These are phyloP conservation scores for Boletellus ananas DNA, from an alignment of 768 basidiomycete genomes.

Conservation along the genomic window DNA sequence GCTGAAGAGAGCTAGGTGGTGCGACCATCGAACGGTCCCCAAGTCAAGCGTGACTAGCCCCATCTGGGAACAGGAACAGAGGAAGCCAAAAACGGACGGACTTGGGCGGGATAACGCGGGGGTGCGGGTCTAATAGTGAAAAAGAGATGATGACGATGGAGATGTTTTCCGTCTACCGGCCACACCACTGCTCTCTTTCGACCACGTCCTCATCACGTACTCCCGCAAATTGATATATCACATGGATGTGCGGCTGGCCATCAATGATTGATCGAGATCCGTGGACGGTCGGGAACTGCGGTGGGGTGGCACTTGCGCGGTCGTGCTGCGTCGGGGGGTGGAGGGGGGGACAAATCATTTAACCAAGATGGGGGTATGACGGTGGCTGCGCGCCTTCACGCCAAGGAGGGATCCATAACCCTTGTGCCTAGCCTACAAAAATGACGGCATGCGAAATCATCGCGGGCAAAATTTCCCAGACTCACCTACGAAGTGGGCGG, in stretches of 20 bases:
- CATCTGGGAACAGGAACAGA: slow-evolving; percentile 2
- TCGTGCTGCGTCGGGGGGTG: not conserved
- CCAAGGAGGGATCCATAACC: not conserved
- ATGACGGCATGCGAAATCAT: slow-evolving; percentile 13
- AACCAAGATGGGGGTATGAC: not conserved
- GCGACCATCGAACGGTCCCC: not conserved
- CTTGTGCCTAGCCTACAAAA: slow-evolving; percentile 15
- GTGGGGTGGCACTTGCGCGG: not conserved
- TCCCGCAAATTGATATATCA: not conserved
- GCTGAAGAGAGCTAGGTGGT: not conserved
- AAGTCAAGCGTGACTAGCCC: not conserved
- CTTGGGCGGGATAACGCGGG: not conserved
- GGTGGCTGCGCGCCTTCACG: not conserved
- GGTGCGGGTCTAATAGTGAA: not conserved
- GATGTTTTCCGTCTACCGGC: slow-evolving; percentile 1
- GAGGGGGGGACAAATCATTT: not conserved
- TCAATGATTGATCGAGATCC: not conserved
- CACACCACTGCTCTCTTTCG: not conserved
- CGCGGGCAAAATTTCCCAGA: not conserved
- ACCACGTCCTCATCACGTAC: not conserved
- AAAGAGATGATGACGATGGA: not conserved
- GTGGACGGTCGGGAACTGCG: slow-evolving; percentile 1
- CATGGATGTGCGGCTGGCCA: not conserved
- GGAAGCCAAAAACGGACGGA: slow-evolving; percentile 2
- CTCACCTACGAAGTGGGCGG: not conserved